These are phyloP conservation scores for Diaporthe humulicola DNA, from an alignment of 2,329 filamentous ascomycete species.

Conservation along the genomic window DNA sequence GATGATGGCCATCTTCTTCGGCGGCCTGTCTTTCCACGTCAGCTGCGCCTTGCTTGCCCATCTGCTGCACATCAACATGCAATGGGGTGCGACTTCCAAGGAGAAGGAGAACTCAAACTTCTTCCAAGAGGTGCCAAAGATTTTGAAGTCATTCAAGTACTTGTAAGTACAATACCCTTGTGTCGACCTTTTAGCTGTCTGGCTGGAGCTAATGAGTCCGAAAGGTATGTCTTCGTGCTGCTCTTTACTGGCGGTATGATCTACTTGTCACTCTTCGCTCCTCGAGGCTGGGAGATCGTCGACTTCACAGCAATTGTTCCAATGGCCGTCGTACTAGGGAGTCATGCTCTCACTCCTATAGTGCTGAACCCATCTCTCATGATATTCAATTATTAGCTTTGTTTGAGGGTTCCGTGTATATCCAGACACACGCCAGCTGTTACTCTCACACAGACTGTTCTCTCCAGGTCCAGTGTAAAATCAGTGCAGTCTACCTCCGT, in stretches of 20 bases:
- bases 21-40: constrained; percentile 57
- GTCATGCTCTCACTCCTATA: constrained; percentile 69
- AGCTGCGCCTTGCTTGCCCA: constrained; percentile 56
- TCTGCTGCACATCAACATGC: constrained; percentile 56
- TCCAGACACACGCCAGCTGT: neutral
- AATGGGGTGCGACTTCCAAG: constrained; percentile 69
- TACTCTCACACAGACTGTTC: neutral
- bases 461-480: neutral
- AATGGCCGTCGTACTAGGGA: constrained; percentile 63
- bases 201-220: neutral
- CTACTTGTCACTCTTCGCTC: constrained; percentile 58
- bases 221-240: constrained; percentile 37
- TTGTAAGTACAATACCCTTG: constrained; percentile 61
- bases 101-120: constrained; percentile 69
- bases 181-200: neutral
- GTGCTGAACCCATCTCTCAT: constrained; percentile 72
- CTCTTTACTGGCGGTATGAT: constrained; percentile 60
- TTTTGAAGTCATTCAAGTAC: constrained; percentile 66
- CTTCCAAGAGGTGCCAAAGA: constrained; percentile 67
- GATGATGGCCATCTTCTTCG: constrained; percentile 61
- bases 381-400: constrained; percentile 68
- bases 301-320: constrained; percentile 71
- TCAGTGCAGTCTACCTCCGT: too few species aligned
- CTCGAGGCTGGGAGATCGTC: constrained; percentile 66
- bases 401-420: neutral